Evolutionary conservation across 1,284 basidiomycete species (phyloP).

Genomic region (Tilletiaria anomala): DNA sequence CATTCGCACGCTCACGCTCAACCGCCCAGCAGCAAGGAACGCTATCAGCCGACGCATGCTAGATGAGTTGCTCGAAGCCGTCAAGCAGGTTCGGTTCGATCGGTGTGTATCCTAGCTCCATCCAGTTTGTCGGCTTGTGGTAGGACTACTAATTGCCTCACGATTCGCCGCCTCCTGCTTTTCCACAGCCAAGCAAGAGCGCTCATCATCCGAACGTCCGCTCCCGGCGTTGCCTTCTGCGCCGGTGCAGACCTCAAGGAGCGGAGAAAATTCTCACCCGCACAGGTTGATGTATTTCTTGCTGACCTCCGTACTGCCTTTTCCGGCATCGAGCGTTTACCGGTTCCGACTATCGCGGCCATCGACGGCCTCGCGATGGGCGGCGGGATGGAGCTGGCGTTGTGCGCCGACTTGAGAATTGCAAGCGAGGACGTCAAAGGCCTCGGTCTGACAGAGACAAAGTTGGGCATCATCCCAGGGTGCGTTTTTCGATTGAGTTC

Average conservation of each 20-base stretch:
- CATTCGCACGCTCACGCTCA: conserved; percentile 47
- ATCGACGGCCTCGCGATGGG: conserved; percentile 86
- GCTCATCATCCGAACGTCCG: conserved; percentile 62
- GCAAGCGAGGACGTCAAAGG: conserved; percentile 56
- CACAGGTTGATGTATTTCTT: conserved; percentile 62
- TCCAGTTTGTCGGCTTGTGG: neutral
- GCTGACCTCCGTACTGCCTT: conserved; percentile 59
- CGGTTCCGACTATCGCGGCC: conserved; percentile 76
- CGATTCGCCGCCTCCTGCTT: too few species aligned
- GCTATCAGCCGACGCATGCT: conserved; percentile 67
- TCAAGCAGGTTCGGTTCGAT: conserved; percentile 42
- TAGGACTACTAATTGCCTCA: too few species aligned
- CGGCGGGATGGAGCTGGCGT: conserved; percentile 69
- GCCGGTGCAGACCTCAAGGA: conserved; percentile 83
- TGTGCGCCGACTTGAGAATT: conserved; percentile 75
- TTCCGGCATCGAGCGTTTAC: conserved; percentile 58
- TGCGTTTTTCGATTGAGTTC: too few species aligned
- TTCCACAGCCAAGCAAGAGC: conserved; percentile 42
- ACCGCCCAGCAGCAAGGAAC: conserved; percentile 72
- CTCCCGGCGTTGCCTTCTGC: conserved; percentile 59
- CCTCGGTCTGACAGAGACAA: conserved; percentile 68
- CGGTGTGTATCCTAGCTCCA: conserved; percentile 6
- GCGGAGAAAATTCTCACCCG: conserved; percentile 52
- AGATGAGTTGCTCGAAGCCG: conserved; percentile 53
- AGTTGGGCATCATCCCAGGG: conserved; percentile 82